Evolutionary conservation across 148 eudicot genomes (phyloP).

Genomic region (Spergularia bocconei): DNA sequence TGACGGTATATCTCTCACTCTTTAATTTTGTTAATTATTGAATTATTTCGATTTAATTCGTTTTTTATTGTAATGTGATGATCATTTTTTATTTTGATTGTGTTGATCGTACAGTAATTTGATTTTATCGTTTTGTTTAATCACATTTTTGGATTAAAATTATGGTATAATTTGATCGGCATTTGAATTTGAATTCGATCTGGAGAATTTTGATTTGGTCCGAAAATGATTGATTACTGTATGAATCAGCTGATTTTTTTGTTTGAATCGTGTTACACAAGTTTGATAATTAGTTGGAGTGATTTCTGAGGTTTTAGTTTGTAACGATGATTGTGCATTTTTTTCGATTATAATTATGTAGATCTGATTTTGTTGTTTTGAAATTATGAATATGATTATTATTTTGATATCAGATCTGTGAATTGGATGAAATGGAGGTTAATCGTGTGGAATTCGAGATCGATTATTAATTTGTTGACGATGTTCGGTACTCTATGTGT

Average conservation of each 20-base stretch:
- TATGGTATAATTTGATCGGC: slow-evolving; percentile 5
- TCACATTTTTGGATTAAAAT: background rate
- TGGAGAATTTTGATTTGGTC: background rate
- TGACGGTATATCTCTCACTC: slow-evolving; percentile 39
- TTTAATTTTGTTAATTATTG: background rate
- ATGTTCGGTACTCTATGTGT: background rate
- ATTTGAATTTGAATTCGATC: background rate
- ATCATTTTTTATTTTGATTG: background rate
- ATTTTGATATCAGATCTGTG: slow-evolving; percentile 13
- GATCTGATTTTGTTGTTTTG: slow-evolving; percentile 16
- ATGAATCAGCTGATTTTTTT: background rate
- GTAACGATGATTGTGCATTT: background rate
- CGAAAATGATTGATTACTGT: background rate
- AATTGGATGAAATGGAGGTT: background rate
- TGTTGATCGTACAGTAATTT: background rate
- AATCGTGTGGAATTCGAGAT: background rate
- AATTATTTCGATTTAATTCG: background rate
- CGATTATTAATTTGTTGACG: background rate
- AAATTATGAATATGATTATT: background rate
- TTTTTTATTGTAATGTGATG: background rate
- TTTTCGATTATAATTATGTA: background rate
- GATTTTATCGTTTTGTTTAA: background rate
- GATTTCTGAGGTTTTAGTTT: background rate
- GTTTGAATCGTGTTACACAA: background rate
- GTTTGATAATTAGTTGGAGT: background rate